Evolutionary conservation across 352 stramenopile species (phyloP).

Genomic region (Thalassiosira hispida): DNA sequence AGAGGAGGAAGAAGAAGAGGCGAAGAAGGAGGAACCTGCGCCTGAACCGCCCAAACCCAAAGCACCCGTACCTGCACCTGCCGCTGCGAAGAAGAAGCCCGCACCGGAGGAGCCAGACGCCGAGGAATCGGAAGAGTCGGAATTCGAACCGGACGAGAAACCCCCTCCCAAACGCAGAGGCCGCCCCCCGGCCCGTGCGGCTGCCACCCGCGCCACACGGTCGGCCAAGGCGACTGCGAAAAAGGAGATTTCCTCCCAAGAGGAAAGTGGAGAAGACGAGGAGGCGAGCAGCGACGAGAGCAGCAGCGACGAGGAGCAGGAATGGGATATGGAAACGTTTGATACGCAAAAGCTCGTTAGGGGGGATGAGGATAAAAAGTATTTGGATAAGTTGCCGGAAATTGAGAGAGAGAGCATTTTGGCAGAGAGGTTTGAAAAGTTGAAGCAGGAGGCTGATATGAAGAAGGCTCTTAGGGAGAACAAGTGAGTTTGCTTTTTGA

Average conservation of each 20-base stretch:
- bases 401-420: conserved; percentile 84
- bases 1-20: conserved; percentile 39
- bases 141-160: conserved; percentile 37
- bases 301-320: conserved; percentile 71
- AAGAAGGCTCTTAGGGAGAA: conserved; percentile 78
- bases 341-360: conserved; percentile 76
- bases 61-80: conserved; percentile 1
- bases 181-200: conserved; percentile 21
- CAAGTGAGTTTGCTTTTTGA: conserved; percentile 58
- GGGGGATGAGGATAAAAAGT: conserved; percentile 80
- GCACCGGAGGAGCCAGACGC: conserved; percentile 24
- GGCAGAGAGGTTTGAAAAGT: conserved; percentile 82
- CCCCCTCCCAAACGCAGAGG: conserved; percentile 35
- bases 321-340: conserved; percentile 82
- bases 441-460: conserved; percentile 83
- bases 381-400: conserved; percentile 79
- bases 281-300: conserved; percentile 47
- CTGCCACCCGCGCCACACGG: conserved; percentile 24
- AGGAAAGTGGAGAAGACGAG: conserved; percentile 44
- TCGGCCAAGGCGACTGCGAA: conserved; percentile 23
- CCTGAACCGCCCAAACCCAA: conserved; percentile 5
- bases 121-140: conserved; percentile 43
- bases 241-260: conserved; percentile 32
- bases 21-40: conserved; percentile 25
- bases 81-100: conserved; percentile 8